Evolutionary conservation across 2,329 filamentous ascomycete species (phyloP).

Genomic region (Diaporthe sp.): DNA sequence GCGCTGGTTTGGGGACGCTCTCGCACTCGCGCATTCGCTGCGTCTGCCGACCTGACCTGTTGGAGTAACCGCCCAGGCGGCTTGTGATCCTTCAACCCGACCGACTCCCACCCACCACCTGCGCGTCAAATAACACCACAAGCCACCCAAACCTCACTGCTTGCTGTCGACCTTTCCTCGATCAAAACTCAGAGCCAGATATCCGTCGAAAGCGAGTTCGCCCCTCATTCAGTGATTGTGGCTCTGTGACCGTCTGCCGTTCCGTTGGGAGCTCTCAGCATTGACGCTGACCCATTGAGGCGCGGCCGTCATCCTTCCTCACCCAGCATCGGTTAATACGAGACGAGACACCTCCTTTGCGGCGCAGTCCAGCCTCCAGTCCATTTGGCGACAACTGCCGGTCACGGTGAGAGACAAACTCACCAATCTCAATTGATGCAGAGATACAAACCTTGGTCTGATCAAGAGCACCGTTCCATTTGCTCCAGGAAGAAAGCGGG

Average conservation of each 20-base stretch:
- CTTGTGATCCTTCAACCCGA: slow-evolving; percentile 19
- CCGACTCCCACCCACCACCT: neutral
- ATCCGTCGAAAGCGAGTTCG: neutral
- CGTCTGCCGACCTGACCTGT: neutral
- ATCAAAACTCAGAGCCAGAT: neutral
- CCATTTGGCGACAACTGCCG: neutral
- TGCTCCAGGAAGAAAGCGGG: neutral
- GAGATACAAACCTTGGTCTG: neutral
- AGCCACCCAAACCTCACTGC: neutral
- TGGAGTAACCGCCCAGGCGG: slow-evolving; percentile 22
- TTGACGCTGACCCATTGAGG: slow-evolving; percentile 26
- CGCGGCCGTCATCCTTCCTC: slow-evolving; percentile 10
- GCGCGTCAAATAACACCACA: neutral
- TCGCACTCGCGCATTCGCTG: neutral
- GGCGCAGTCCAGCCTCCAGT: slow-evolving; percentile 10
- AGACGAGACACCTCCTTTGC: slow-evolving; percentile 16
- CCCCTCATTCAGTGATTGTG: neutral
- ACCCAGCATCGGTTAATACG: slow-evolving; percentile 3
- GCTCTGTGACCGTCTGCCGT: neutral
- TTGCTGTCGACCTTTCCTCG: neutral
- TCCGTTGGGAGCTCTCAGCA: slow-evolving; percentile 1
- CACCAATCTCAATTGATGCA: neutral
- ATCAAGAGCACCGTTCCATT: neutral
- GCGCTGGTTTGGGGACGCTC: neutral
- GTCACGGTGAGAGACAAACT: neutral